A percentile compares a stretch with the other conserved stretches of the same genome.
Evolutionary conservation across 2,329 filamentous ascomycete species (phyloP).

Genomic region (Chrysoporthe deuterocubensis): DNA sequence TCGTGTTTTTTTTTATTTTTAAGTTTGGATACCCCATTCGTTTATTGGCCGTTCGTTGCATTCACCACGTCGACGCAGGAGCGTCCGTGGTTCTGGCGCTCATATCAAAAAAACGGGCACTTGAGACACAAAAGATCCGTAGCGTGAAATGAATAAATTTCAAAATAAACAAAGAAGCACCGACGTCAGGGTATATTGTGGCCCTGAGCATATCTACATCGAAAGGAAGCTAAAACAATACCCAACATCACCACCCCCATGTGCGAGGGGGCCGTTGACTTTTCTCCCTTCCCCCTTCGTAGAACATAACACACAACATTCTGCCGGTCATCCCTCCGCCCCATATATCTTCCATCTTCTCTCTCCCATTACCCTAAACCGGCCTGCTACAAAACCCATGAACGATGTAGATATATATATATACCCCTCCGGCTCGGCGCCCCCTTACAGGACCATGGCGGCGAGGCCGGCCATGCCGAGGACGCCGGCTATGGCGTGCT

Average conservation of each 20-base stretch:
- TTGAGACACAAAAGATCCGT: not conserved
- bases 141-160: no score
- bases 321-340: not conserved
- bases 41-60: not conserved
- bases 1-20: not conserved
- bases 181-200: not conserved
- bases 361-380: not conserved
- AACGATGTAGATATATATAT: not conserved
- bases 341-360: not conserved
- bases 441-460: constrained; percentile 38
- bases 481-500: constrained; percentile 13
- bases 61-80: not conserved
- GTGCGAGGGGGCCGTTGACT: not conserved
- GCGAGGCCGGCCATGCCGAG: constrained; percentile 7
- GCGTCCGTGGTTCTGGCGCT: no score
- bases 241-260: not conserved
- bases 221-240: not conserved
- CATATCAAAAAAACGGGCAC: not conserved
- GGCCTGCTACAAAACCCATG: not conserved
- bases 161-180: not conserved
- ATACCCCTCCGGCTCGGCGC: no score
- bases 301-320: no score
- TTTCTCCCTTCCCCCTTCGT: not conserved
- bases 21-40: constrained; percentile 8
- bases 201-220: not conserved